Conservation (phyloP, 192 early-diverging fungal species). For the Lobulomyces angularis region DNA sequence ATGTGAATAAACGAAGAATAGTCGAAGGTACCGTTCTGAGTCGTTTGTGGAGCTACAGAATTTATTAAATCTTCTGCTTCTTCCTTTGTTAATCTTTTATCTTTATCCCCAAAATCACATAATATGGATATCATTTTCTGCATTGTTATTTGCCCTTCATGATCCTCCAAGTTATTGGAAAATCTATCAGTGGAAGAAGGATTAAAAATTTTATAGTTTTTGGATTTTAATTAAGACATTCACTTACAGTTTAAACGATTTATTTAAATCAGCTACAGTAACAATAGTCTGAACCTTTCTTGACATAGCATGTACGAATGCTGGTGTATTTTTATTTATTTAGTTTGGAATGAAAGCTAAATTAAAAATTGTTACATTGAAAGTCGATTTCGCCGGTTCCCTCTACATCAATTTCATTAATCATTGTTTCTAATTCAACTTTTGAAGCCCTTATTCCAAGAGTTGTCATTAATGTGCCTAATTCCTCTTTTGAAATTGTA, state of each 20-base stretch:
- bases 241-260: slow-evolving; percentile 29
- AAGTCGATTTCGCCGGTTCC: slow-evolving; percentile 46
- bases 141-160: slow-evolving; percentile 12
- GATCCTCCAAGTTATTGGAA: slow-evolving; percentile 11
- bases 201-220: slow-evolving; percentile 16
- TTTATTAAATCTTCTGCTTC: slow-evolving; percentile 38
- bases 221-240: too few species aligned
- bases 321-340: slow-evolving; percentile 6
- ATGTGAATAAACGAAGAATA: too few species aligned
- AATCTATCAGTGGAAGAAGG: slow-evolving; percentile 11
- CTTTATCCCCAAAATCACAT: slow-evolving; percentile 26
- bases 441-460: slow-evolving; percentile 29
- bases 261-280: slow-evolving; percentile 24
- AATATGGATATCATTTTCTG: slow-evolving; percentile 19
- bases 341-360: slow-evolving; percentile 3
- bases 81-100: slow-evolving; percentile 19
- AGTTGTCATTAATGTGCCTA: slow-evolving; percentile 39
- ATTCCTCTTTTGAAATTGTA: slow-evolving; percentile 33
- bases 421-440: slow-evolving; percentile 37
- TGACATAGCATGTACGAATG: slow-evolving; percentile 39
- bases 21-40: too few species aligned
- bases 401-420: slow-evolving; percentile 36
- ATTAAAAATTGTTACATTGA: slow-evolving; percentile 21
- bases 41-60: too few species aligned
- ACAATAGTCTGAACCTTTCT: slow-evolving; percentile 33